Percentiles rank a stretch among this genome's conserved stretches.
Evolutionary conservation across 2,329 filamentous ascomycete species (phyloP).

Genomic region (Botryosphaeria dothidea): DNA sequence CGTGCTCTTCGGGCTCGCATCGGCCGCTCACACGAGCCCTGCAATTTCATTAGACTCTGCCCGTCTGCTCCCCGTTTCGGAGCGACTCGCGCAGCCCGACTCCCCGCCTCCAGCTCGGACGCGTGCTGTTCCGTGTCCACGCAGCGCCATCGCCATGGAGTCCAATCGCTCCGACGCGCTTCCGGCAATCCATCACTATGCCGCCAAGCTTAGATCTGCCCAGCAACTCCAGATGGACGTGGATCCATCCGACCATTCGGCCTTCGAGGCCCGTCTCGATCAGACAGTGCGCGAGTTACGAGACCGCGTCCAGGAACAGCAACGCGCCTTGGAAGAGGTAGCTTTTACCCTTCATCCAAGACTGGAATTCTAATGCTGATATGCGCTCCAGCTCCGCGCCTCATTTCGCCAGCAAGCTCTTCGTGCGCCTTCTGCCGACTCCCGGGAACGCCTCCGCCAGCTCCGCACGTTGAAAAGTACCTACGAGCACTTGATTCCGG

Average conservation of each 20-base stretch:
- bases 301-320: conserved; percentile 49
- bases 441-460: conserved; percentile 43
- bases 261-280: conserved; percentile 60
- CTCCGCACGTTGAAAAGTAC: conserved; percentile 60
- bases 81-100: background rate
- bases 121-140: background rate
- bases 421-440: conserved; percentile 35
- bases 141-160: background rate
- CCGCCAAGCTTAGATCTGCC: conserved; percentile 24
- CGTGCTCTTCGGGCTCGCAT: background rate
- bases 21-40: background rate
- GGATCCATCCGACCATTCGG: conserved; percentile 31
- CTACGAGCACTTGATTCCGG: conserved; percentile 63
- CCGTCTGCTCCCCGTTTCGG: background rate
- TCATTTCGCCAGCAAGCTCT: conserved; percentile 25
- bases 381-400: conserved; percentile 47
- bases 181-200: conserved; percentile 33
- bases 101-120: background rate
- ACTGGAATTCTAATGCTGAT: background rate
- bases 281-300: conserved; percentile 69
- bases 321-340: conserved; percentile 50
- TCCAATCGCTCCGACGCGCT: conserved; percentile 2
- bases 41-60: conserved; percentile 7
- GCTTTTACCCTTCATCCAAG: conserved; percentile 11
- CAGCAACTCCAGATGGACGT: conserved; percentile 37